Evolutionary conservation across 805 yeast genomes (phyloP).

Genomic region (Starmerella bombi): DNA sequence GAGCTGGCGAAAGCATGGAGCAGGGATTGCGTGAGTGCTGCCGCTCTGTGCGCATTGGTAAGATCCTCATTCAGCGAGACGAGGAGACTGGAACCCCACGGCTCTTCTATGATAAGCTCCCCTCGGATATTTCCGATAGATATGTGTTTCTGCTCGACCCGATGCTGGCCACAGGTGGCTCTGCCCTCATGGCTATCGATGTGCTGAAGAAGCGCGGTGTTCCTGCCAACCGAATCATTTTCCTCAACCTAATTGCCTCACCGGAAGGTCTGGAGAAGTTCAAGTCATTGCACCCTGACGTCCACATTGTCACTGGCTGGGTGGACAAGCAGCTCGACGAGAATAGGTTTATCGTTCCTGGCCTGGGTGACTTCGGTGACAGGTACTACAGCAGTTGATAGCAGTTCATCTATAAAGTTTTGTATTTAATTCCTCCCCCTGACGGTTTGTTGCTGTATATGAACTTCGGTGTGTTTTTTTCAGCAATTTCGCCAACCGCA

Average conservation of each 20-base stretch:
- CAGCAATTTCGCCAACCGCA: slow-evolving; percentile 4
- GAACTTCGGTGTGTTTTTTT: not conserved
- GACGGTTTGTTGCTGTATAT: slow-evolving; percentile 4
- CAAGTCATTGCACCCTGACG: slow-evolving; percentile 63
- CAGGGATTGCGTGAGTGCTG: slow-evolving; percentile 96
- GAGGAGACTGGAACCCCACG: slow-evolving; percentile 94
- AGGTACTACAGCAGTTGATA: slow-evolving; percentile 77
- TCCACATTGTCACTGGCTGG: slow-evolving; percentile 86
- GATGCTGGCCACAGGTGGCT: slow-evolving; percentile 97
- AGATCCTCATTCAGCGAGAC: slow-evolving; percentile 91
- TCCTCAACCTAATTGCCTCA: slow-evolving; percentile 80
- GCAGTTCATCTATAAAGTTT: too few relatives aligned
- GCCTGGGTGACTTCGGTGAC: slow-evolving; percentile 96
- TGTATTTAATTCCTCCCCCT: slow-evolving; percentile 6
- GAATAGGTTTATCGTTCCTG: slow-evolving; percentile 76
- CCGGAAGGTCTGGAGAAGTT: slow-evolving; percentile 86
- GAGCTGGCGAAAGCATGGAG: slow-evolving; percentile 99
- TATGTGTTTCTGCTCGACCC: slow-evolving; percentile 90
- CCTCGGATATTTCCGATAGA: slow-evolving; percentile 78
- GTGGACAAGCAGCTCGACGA: slow-evolving; percentile 80
- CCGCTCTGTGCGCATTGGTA: slow-evolving; percentile 90
- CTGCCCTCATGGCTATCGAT: slow-evolving; percentile 94
- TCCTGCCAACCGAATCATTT: slow-evolving; percentile 70
- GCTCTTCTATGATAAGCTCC: slow-evolving; percentile 83
- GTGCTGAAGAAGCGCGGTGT: slow-evolving; percentile 81